Base-by-base conservation (phyloP, 2,329 filamentous ascomycete species). In the Ophiostoma sp. region DNA sequence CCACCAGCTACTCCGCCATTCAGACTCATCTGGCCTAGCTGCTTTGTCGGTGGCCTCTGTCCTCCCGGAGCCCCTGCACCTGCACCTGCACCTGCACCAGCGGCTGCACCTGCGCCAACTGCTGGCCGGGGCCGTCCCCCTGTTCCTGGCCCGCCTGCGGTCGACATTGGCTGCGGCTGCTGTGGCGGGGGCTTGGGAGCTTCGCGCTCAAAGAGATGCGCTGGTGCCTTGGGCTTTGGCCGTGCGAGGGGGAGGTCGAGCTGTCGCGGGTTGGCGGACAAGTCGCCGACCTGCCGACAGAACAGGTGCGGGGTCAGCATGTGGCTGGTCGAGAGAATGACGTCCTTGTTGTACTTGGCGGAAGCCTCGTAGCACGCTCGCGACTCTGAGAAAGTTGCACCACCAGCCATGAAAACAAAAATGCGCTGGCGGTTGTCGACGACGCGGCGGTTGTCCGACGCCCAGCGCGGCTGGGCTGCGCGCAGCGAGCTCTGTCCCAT, bases 381-480 rank as follows among this genome's bases (percentile, higher is more conserved):
- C 44, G 91, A 85, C 79, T 99, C 95, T 5, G 92, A 93, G 77
- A 94, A 97, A 0, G 95, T 98, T 27, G 95, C 95, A 62, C 95
- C 95, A 64, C 95, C 95, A 1, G 94, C 95, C 84, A 98, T 89
- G 76, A 97, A 98, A 16, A 98, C 89, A 69, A 99, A 91, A 67
- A 98, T 85, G 66, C 95, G 88, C 77, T 99, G 95, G 67, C 90
- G 87, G 72, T 93, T 96, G 76, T 98, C 94, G 70, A 83, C 86
- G 69, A 81, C 88, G 41, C 87, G 85, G 63, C 89, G 84, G 60
- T 92, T 88, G 9, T 91, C 89, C 67, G 92, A 91, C 1, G 95
- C 95, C 95, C 95, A 99, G 58, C 93, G 97, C 1, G 94, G 95
- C 75, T 97, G 96, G 16, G 93, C 93, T 9, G 92, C 91, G 69